Percentiles rank a stretch among this genome's conserved stretches.
Evolutionary conservation across 306 rosid species (phyloP).

Genomic region (Herpetospermum pedunculosum): DNA sequence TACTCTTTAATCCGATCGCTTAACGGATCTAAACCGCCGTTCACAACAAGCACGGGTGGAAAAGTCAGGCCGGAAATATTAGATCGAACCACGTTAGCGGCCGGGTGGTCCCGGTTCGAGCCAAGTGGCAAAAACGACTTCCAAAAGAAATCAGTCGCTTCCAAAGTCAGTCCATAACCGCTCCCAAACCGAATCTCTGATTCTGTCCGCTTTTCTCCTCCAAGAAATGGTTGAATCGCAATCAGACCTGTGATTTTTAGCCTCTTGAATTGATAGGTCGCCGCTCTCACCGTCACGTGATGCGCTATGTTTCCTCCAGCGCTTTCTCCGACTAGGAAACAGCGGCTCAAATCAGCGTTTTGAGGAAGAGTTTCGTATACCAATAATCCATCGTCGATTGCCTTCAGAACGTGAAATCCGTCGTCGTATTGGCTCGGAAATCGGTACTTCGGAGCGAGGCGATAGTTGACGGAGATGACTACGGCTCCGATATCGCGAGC

Average conservation of each 20-base stretch:
- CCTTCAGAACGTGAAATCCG: background rate
- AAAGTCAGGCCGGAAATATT: background rate
- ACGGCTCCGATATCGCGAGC: background rate
- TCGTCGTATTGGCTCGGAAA: constrained; percentile 5
- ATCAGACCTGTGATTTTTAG: background rate
- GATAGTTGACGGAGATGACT: background rate
- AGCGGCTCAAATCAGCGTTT: background rate
- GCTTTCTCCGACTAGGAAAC: background rate
- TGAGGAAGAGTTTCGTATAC: background rate
- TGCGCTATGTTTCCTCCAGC: constrained; percentile 9
- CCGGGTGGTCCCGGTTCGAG: background rate
- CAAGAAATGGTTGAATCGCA: background rate
- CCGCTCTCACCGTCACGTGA: constrained; percentile 7
- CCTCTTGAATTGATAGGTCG: background rate
- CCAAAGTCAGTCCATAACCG: background rate
- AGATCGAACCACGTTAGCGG: background rate
- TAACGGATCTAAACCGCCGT: background rate
- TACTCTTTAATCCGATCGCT: background rate
- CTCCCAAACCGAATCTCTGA: background rate
- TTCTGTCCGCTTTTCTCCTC: background rate
- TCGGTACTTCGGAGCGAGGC: background rate
- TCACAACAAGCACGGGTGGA: background rate
- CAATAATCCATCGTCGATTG: background rate
- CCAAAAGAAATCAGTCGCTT: background rate
- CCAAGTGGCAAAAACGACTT: background rate